Base-by-base conservation (phyloP, 78 protist species). In the Speleostelium caveatum region DNA sequence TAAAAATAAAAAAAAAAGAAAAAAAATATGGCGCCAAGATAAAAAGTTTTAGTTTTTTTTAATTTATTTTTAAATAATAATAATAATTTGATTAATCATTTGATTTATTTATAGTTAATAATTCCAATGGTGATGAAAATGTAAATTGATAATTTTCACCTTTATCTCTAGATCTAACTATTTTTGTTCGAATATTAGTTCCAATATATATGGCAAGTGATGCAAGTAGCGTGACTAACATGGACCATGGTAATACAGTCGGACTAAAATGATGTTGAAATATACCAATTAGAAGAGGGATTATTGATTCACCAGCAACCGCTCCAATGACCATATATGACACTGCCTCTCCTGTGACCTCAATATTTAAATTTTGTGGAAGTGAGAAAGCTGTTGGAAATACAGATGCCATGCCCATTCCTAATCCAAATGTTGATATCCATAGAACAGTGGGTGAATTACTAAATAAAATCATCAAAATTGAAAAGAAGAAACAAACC, bases 241-340 rank as follows among this genome's bases (percentile, higher is more conserved):
- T 79, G 1, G 69, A 39, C 71, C 71, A 83, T 28, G 91, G 91
- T 8, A 83, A 58, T 8, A 39, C 35, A 35, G 55, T 59, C 42
- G 12, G 33, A 1, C 75, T 53, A 21, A 83, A 41, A 26, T 71
- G 41, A 60, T 61, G 60, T 45, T 83, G 91, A 0, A 55, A 33
- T 0, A 83, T 28, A 42, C 91, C 91, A 3, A 69, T 83, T 74
- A 45, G 3, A 77, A 77, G 69, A 12, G 91, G 91, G 22, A 83
- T 41, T 0, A 66, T 51, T 3, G 69, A 21, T 33, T 83, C 91
- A 10, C 91, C 91, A 16, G 32, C 56, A 0, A 51, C 51, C 1
- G 91, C 91, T 22, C 91, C 91, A 30, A 83, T 83, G 3, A 83
- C 77, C 91, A 83, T 83, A 33, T 69, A 83, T 2, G 91, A 83